phyloP scores from a whole-genome alignment of 2,329 filamentous ascomycete genomes.

The Microdochium trichocladiopsis region DNA sequence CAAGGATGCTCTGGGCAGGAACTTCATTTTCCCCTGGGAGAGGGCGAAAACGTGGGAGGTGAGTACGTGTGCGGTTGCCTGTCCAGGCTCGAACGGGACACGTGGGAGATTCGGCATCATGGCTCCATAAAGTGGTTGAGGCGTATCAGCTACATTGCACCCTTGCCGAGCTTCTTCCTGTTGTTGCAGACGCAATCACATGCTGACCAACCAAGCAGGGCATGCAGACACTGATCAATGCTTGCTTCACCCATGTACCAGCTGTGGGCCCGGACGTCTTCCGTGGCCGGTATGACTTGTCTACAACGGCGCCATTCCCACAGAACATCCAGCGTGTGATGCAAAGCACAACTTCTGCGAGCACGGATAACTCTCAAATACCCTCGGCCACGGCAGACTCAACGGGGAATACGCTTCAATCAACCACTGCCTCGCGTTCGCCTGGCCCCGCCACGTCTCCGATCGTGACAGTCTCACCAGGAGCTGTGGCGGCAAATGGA shows the following conservation, averaged over 20 bases:
- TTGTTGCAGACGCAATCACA: no score
- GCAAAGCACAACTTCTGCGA: not conserved
- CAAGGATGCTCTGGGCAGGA: slow-evolving; percentile 58
- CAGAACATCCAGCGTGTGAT: not conserved
- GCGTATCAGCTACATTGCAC: no score
- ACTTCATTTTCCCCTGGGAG: slow-evolving; percentile 60
- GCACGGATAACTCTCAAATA: not conserved
- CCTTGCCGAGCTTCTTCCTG: no score
- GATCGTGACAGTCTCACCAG: no score
- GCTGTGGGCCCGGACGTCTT: slow-evolving; percentile 44
- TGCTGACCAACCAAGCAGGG: slow-evolving; percentile 27
- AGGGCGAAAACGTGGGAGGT: slow-evolving; percentile 58
- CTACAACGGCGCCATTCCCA: slow-evolving; percentile 21
- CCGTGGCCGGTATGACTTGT: slow-evolving; percentile 46
- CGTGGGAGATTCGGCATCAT: no score
- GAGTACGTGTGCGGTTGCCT: no score
- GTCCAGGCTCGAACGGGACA: no score
- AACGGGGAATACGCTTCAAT: no score
- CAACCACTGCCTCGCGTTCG: no score
- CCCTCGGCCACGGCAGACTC: no score
- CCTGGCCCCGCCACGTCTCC: no score
- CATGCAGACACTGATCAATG: slow-evolving; percentile 50
- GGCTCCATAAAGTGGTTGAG: no score
- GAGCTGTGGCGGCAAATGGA: not conserved
- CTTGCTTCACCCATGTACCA: slow-evolving; percentile 48